Evolutionary conservation across 2,329 filamentous ascomycete species (phyloP).

Genomic region (Trichoderma sp.): DNA sequence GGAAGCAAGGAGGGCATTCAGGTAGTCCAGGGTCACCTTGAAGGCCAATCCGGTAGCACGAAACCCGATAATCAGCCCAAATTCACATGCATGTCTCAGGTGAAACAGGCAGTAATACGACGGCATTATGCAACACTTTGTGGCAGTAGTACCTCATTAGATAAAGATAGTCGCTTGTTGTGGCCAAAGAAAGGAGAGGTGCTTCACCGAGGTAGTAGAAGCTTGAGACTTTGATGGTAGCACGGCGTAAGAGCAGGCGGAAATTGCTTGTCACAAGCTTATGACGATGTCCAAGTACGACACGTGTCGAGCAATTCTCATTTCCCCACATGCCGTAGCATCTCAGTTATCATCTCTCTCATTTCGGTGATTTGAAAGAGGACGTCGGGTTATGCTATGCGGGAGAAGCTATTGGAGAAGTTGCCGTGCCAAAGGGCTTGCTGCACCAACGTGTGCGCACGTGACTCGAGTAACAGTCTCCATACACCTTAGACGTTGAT

Average conservation of each 20-base stretch:
- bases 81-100: constrained; percentile 22
- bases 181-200: constrained; percentile 13
- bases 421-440: not conserved
- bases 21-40: not conserved
- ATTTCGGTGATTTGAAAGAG: too few relatives aligned
- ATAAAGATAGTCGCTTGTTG: constrained; percentile 23
- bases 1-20: not conserved
- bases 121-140: not conserved
- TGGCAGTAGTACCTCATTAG: not conserved
- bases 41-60: constrained; percentile 6
- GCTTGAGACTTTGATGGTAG: constrained; percentile 8
- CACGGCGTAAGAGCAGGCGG: constrained; percentile 7
- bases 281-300: not conserved
- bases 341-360: too few relatives aligned
- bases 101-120: not conserved
- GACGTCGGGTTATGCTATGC: not conserved
- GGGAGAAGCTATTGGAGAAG: not conserved
- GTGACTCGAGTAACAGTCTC: constrained; percentile 8
- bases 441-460: not conserved
- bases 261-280: constrained; percentile 1
- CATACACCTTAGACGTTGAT: not conserved
- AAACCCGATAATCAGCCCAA: constrained; percentile 7
- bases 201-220: constrained; percentile 12
- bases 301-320: not conserved
- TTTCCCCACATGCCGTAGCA: not conserved